phyloP scores from a whole-genome alignment of 2,329 filamentous ascomycete species.

The Hypoxylon sp. region DNA sequence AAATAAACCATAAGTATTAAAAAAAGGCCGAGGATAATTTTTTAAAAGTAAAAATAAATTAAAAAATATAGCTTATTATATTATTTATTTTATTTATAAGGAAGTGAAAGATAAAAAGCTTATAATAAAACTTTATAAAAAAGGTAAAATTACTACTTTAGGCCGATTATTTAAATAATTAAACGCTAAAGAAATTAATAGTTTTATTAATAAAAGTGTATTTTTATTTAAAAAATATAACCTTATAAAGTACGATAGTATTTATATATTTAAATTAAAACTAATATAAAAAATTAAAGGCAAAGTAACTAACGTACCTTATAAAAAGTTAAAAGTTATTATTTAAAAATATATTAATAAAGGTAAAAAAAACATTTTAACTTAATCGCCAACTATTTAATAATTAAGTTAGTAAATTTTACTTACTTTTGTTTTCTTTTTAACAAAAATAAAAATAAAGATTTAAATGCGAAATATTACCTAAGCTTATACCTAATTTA shows the following conservation, averaged over 20 bases:
- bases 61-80: too few relatives aligned
- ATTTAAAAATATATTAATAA: too few relatives aligned
- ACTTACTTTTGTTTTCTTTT: not conserved
- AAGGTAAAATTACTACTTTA: not conserved
- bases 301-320: not conserved
- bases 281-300: not conserved
- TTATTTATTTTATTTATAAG: not conserved
- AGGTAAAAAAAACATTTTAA: too few relatives aligned
- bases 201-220: too few relatives aligned
- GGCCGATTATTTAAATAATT: not conserved
- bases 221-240: too few relatives aligned
- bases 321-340: not conserved
- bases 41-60: too few relatives aligned
- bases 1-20: too few relatives aligned
- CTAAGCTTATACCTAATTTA: too few relatives aligned
- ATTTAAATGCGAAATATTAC: too few relatives aligned
- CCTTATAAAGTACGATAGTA: not conserved
- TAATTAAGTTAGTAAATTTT: not conserved
- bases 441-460: not conserved
- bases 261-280: not conserved
- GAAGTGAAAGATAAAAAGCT: not conserved
- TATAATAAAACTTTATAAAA: not conserved
- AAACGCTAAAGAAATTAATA: too few relatives aligned
- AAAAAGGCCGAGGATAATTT: too few relatives aligned
- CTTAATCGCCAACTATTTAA: too few relatives aligned